Conservation (phyloP, 768 basidiomycete genomes). For the Xerocomellus amylosporus region DNA sequence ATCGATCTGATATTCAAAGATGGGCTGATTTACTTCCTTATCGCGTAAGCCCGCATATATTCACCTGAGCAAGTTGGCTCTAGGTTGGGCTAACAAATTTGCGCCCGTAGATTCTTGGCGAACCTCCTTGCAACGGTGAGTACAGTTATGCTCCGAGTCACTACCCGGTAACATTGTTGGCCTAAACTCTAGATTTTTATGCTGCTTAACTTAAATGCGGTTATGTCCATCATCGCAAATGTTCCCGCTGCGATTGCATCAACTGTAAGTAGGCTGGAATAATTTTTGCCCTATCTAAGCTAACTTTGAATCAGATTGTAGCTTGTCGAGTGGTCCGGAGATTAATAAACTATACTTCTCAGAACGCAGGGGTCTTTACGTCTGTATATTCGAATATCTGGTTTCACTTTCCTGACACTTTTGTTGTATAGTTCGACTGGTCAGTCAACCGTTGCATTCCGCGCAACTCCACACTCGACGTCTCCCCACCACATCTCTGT, state of each 20-base stretch:
- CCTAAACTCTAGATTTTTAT: slow-evolving; percentile 46
- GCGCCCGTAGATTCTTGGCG: slow-evolving; percentile 54
- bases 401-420: slow-evolving; percentile 18
- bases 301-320: slow-evolving; percentile 51
- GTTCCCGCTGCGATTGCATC: slow-evolving; percentile 70
- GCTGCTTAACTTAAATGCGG: slow-evolving; percentile 64
- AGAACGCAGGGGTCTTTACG: slow-evolving; percentile 51
- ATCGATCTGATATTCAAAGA: slow-evolving; percentile 68
- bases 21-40: slow-evolving; percentile 67
- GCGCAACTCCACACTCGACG: slow-evolving; percentile 36
- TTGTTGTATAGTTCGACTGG: slow-evolving; percentile 34
- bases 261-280: slow-evolving; percentile 42
- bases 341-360: slow-evolving; percentile 53
- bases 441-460: slow-evolving; percentile 61
- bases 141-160: background rate
- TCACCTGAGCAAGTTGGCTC: background rate
- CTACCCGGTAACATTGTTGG: background rate
- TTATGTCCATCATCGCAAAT: slow-evolving; percentile 72
- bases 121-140: slow-evolving; percentile 56
- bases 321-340: slow-evolving; percentile 62
- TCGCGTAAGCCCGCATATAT: slow-evolving; percentile 50
- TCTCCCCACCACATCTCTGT: slow-evolving; percentile 27
- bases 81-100: slow-evolving; percentile 6
- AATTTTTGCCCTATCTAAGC: background rate
- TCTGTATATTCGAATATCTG: slow-evolving; percentile 34